Percentiles rank a stretch among this genome's conserved stretches.
Conservation (phyloP, 805 yeast genomes). For the Brettanomyces anomalus region DNA sequence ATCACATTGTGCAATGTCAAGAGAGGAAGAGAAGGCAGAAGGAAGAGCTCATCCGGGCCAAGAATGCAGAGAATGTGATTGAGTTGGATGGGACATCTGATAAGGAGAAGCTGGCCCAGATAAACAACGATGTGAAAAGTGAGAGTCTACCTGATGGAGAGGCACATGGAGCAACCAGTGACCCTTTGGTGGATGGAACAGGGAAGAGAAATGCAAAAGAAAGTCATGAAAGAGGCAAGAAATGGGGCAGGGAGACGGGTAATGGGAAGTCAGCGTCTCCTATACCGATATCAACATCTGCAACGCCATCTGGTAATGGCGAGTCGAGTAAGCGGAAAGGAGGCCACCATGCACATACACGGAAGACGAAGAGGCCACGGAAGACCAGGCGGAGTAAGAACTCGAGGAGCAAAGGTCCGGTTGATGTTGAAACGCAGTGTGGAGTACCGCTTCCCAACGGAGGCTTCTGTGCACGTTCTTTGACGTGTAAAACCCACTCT, state of each 20-base stretch:
- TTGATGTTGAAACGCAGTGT: constrained; percentile 89
- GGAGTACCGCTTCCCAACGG: constrained; percentile 93
- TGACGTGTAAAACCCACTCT: constrained; percentile 96
- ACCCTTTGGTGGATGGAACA: too few relatives aligned
- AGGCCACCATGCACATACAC: constrained; percentile 5
- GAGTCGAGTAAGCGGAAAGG: background rate
- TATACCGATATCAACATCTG: background rate
- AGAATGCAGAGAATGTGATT: background rate
- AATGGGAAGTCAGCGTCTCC: background rate
- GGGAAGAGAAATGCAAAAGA: too few relatives aligned
- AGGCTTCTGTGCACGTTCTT: constrained; percentile 91
- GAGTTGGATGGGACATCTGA: background rate
- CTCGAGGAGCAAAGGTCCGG: constrained; percentile 65
- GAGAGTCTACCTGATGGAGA: too few relatives aligned
- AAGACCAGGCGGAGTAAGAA: constrained; percentile 23
- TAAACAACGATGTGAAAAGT: too few relatives aligned
- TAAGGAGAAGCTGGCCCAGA: too few relatives aligned
- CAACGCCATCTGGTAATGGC: background rate
- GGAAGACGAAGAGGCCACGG: constrained; percentile 20
- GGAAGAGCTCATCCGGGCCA: constrained; percentile 3
- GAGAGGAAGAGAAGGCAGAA: constrained; percentile 23
- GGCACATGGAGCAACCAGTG: too few relatives aligned
- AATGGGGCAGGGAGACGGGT: background rate
- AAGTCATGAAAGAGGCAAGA: too few relatives aligned
- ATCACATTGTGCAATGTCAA: constrained; percentile 32